A percentile compares a stretch with the other conserved stretches of the same genome.
phyloP scores from a whole-genome alignment of 2,329 filamentous ascomycete genomes.

The Blastomyces silverae region DNA sequence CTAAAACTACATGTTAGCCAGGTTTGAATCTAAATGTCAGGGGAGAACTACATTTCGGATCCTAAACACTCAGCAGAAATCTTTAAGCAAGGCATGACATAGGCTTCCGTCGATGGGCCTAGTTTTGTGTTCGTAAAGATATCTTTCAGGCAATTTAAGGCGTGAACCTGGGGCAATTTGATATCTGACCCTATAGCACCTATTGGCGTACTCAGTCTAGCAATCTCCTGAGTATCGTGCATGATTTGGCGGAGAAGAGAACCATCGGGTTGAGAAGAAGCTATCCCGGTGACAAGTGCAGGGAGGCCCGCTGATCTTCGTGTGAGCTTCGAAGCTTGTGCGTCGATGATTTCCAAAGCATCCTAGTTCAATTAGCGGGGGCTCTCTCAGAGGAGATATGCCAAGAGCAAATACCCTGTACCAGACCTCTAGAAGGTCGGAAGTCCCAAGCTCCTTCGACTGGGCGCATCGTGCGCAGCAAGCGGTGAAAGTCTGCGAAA shows the following conservation, averaged over 20 bases:
- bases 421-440: constrained; percentile 56
- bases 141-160: constrained; percentile 87
- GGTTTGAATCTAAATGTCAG: constrained; percentile 1
- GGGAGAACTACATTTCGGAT: constrained; percentile 60
- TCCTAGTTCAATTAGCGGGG: constrained; percentile 26
- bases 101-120: constrained; percentile 62
- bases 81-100: constrained; percentile 65
- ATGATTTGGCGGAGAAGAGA: constrained; percentile 39
- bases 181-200: constrained; percentile 28
- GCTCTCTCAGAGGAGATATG: constrained; percentile 15
- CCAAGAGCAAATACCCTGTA: constrained; percentile 51
- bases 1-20: constrained; percentile 34
- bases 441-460: constrained; percentile 42
- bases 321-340: constrained; percentile 71
- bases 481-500: constrained; percentile 75
- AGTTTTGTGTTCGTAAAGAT: constrained; percentile 80
- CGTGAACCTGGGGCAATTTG: constrained; percentile 82
- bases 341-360: constrained; percentile 62
- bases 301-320: constrained; percentile 88
- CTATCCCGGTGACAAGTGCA: constrained; percentile 72
- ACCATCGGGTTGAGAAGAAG: constrained; percentile 55
- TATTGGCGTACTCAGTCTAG: constrained; percentile 29
- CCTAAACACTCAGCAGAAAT: constrained; percentile 74
- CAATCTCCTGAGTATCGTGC: constrained; percentile 31
- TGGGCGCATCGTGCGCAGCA: constrained; percentile 65